Percentiles rank a stretch among this genome's conserved stretches.
Evolutionary conservation across 2,329 filamentous ascomycete species (phyloP).

Genomic region (Pestalotiopsis sp.): DNA sequence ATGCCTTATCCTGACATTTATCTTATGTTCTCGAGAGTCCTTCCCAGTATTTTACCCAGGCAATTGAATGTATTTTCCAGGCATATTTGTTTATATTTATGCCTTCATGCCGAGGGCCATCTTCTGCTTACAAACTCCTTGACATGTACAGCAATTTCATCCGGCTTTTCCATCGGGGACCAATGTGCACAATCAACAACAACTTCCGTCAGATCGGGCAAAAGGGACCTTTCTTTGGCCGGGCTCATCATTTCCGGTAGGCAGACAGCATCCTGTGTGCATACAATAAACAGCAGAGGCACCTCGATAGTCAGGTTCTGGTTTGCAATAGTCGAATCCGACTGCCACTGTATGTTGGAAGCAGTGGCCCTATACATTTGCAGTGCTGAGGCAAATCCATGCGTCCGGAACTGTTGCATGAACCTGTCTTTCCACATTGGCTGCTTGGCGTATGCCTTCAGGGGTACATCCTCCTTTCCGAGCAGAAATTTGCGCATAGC

Average conservation of each 20-base stretch:
- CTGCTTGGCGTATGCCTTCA: conserved; percentile 36
- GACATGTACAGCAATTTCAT: conserved; percentile 23
- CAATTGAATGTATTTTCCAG: background rate
- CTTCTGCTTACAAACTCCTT: conserved; percentile 18
- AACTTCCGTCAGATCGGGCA: conserved; percentile 33
- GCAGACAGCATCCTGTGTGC: conserved; percentile 34
- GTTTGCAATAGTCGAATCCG: conserved; percentile 26
- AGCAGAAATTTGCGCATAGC: conserved; percentile 19
- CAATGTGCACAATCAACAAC: conserved; percentile 37
- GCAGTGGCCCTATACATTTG: conserved; percentile 36
- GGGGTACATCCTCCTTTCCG: conserved; percentile 21
- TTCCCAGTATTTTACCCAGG: too few species aligned
- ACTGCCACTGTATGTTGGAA: conserved; percentile 26
- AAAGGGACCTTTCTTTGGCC: conserved; percentile 25
- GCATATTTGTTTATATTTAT: background rate
- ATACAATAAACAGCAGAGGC: conserved; percentile 36
- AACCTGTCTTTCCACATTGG: conserved; percentile 21
- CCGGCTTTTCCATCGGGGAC: conserved; percentile 34
- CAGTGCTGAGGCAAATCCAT: conserved; percentile 35
- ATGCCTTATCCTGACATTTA: too few species aligned
- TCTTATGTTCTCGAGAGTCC: too few species aligned
- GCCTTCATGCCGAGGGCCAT: background rate
- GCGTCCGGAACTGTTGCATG: conserved; percentile 31
- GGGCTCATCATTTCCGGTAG: conserved; percentile 29
- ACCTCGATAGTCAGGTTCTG: conserved; percentile 30